A percentile compares a stretch with the other conserved stretches of the same genome.
These are phyloP conservation scores for Dictyostelium intermedium DNA, from an alignment of 78 protist species.

Conservation along the genomic window DNA sequence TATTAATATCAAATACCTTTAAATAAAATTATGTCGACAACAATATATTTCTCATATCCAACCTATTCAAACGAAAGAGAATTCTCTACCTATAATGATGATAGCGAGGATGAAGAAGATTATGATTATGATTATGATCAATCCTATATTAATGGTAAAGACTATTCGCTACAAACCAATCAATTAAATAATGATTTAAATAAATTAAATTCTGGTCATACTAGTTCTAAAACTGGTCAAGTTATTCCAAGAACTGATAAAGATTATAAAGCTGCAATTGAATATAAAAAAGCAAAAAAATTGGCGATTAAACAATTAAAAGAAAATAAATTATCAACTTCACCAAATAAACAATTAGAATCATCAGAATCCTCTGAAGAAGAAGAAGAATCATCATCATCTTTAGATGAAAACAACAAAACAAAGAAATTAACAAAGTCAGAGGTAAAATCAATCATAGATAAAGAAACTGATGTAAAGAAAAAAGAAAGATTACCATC, in stretches of 20 bases:
- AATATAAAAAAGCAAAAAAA: background rate
- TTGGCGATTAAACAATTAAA: background rate
- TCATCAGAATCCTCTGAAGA: background rate
- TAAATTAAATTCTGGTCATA: background rate
- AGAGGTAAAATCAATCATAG: background rate
- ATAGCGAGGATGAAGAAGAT: background rate
- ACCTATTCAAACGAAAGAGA: background rate
- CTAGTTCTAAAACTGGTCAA: background rate
- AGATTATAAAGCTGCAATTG: background rate
- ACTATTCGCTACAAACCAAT: background rate
- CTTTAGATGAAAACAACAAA: background rate
- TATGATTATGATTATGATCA: background rate
- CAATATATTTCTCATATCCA: background rate
- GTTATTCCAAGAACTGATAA: background rate
- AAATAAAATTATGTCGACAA: background rate
- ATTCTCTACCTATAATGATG: background rate
- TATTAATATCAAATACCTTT: background rate
- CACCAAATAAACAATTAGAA: background rate
- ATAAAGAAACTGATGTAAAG: background rate
- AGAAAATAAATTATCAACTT: background rate
- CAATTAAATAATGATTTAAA: background rate
- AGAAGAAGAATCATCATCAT: background rate
- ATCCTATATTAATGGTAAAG: background rate
- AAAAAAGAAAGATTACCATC: slow-evolving; percentile 52
- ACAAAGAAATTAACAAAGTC: background rate